Evolutionary conservation across 352 stramenopile species (phyloP).

Genomic region (Globisporangium abappressorium): DNA sequence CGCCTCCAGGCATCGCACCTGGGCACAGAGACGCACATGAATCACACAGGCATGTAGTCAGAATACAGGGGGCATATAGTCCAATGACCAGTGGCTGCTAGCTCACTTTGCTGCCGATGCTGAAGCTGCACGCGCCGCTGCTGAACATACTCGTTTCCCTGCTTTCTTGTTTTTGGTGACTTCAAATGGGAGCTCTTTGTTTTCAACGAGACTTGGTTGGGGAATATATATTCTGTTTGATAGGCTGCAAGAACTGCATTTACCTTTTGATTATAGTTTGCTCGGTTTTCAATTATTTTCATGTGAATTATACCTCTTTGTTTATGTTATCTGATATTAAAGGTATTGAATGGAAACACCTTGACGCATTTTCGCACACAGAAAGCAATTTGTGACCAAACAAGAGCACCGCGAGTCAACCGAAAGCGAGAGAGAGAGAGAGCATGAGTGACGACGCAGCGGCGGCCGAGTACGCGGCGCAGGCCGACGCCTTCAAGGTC

Average conservation of each 20-base stretch:
- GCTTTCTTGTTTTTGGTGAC: neutral
- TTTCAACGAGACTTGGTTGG: neutral
- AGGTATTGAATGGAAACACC: neutral
- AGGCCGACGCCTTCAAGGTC: constrained; percentile 82
- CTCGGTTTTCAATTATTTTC: neutral
- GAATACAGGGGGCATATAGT: neutral
- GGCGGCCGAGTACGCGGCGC: constrained; percentile 47
- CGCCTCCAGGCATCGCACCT: constrained; percentile 70
- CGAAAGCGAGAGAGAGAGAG: neutral
- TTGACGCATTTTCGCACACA: neutral
- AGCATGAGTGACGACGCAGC: constrained; percentile 13
- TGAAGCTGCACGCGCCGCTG: constrained; percentile 34
- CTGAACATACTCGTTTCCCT: constrained; percentile 26
- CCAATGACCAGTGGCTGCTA: neutral
- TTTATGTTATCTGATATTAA: neutral
- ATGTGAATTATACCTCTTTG: neutral
- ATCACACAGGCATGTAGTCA: neutral
- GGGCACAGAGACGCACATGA: neutral
- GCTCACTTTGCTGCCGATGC: constrained; percentile 38
- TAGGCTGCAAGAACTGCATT: neutral
- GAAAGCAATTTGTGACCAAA: neutral
- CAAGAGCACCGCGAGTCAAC: neutral
- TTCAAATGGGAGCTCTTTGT: constrained; percentile 13
- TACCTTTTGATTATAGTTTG: neutral
- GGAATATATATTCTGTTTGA: constrained; percentile 1